Evolutionary conservation across 352 stramenopile species (phyloP), one percentile per base, ranked within the genome.

Genomic region (Peronosclerospora sorghi): DNA sequence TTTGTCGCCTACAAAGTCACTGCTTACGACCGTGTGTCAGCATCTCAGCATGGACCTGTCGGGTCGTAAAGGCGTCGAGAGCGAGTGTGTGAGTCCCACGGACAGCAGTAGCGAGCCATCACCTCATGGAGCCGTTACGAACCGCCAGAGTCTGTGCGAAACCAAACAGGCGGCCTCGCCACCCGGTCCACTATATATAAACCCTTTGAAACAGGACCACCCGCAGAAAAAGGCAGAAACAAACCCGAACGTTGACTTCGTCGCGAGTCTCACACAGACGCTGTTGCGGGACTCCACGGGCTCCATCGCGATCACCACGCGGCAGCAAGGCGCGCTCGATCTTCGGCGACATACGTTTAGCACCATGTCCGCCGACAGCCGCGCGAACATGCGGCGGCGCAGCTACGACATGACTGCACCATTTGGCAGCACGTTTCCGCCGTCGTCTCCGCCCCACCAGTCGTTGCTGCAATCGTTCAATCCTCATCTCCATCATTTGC

Each of bases 401-500:
- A 79, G 67, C 38, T 68, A 67, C 52, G 67, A 79, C 43, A 40
- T 71, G 8, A 56, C 59, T 7, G 38, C 54, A 21, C 42, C 47
- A 18, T 68, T 62, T 26, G 57, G 49, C 5, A 56, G 45, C 41
- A 62, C 56, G 10, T 62, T 54, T 36, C 47, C 55, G n/a, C 55
- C 61, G 18, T 40, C 23, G 1, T 45, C 49, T 2, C 34, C 48
- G 17, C 30, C 28, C 29, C 51, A 23, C 26, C 37, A 40, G 30
- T 28, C 48, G 9, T n/a, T 59, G 17, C 36, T 39, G 13, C 56
- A 51, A 27, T 54, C 51, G 13, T 38, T 61, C 35, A 65, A 64
- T 39, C 35, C 59, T 17, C 64, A 77, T 34, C 40, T 77, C 17
- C 65, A 79, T 37, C 66, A 76, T 24, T 45, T 80, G 40, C 65